Evolutionary conservation across 208 protist species (phyloP).

Genomic region (Histomonas meleagridis): DNA sequence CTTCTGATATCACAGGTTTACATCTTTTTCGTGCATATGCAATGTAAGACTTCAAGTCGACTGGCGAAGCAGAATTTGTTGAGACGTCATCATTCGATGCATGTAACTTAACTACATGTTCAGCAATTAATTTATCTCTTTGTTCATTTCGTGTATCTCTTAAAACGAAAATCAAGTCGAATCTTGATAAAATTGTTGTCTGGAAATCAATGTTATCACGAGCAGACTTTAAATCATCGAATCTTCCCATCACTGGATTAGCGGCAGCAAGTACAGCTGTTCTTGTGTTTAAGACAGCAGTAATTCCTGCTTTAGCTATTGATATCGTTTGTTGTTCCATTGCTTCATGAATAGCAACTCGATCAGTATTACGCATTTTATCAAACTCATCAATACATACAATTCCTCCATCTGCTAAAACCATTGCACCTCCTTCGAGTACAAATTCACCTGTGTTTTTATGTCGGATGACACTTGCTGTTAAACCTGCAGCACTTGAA

Average conservation of each 20-base stretch:
- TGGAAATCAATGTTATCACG: conserved; percentile 63
- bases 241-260: conserved; percentile 80
- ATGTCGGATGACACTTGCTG: conserved; percentile 68
- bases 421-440: conserved; percentile 98
- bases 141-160: conserved; percentile 55
- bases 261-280: conserved; percentile 95
- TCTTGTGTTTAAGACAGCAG: conserved; percentile 95
- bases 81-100: conserved; percentile 22
- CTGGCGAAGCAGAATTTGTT: conserved; percentile 45
- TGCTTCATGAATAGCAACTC: conserved; percentile 97
- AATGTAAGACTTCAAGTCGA: conserved; percentile 82
- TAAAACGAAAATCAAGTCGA: conserved; percentile 78
- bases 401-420: conserved; percentile 97
- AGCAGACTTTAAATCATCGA: conserved; percentile 62
- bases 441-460: conserved; percentile 67
- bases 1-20: conserved; percentile 69
- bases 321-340: conserved; percentile 99
- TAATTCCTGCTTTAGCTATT: conserved; percentile 95
- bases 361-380: conserved; percentile 86
- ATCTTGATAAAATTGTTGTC: conserved; percentile 88
- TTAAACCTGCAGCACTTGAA: conserved; percentile 64
- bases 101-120: conserved; percentile 43
- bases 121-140: not conserved
- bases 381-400: conserved; percentile 99
- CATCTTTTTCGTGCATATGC: conserved; percentile 65